Percentiles rank a stretch among this genome's conserved stretches.
phyloP scores from a whole-genome alignment of 2,329 filamentous ascomycete species.

The Penicillium sp. region DNA sequence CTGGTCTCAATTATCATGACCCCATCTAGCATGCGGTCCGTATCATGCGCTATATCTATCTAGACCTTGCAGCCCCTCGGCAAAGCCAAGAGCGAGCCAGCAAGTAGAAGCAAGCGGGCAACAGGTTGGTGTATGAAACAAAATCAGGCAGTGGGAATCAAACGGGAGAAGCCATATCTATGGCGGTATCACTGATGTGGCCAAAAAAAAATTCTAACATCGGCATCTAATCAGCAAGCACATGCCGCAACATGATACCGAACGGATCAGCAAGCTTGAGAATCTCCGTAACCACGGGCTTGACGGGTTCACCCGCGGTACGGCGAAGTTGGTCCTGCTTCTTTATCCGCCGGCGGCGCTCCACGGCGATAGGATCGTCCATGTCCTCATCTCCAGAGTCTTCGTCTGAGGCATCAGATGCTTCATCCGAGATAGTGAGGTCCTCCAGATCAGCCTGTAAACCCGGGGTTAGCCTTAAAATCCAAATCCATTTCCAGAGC shows the following conservation, averaged over 20 bases:
- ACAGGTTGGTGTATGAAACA: background rate
- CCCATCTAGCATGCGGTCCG: background rate
- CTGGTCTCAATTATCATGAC: background rate
- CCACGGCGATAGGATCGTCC: slow-evolving; percentile 72
- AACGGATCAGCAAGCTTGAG: slow-evolving; percentile 73
- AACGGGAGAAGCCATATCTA: background rate
- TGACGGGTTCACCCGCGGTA: slow-evolving; percentile 72
- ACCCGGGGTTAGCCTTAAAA: slow-evolving; percentile 10
- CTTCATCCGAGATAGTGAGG: slow-evolving; percentile 67
- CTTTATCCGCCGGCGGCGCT: slow-evolving; percentile 67
- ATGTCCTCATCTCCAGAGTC: slow-evolving; percentile 67
- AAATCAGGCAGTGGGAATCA: background rate
- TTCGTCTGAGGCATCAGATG: slow-evolving; percentile 55
- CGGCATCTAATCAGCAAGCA: slow-evolving; percentile 59
- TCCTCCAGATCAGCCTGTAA: slow-evolving; percentile 65
- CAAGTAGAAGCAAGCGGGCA: background rate
- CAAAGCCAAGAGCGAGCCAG: background rate
- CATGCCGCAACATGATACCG: slow-evolving; percentile 68
- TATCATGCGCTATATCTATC: background rate
- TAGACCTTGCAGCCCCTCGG: background rate
- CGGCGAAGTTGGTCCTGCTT: slow-evolving; percentile 71
- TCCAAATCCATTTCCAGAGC: background rate
- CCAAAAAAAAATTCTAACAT: background rate
- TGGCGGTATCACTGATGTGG: slow-evolving; percentile 3
- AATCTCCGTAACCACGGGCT: slow-evolving; percentile 70